Evolutionary conservation across 768 basidiomycete genomes (phyloP), one percentile per base, ranked within the genome.

Genomic region (Myochromella boudieri): DNA sequence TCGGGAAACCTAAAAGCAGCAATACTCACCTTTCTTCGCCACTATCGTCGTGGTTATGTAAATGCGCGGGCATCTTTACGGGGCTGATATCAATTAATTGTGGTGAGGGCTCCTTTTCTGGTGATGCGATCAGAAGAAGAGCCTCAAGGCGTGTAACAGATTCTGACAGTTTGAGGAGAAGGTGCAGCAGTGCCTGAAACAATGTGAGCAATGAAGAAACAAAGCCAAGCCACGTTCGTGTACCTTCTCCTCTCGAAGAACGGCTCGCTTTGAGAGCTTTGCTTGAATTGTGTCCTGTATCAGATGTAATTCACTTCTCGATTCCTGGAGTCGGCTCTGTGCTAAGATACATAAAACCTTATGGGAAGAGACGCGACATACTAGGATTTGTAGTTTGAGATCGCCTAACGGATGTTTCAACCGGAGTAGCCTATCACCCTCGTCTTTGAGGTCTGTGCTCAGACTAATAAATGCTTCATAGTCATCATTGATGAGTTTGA

Each of bases 391-490:
- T 25, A 61, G 59, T 54, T 80, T 81, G 17, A 98, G 63, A 17
- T 70, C 74, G 7, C 60, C 66, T 42, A 99, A 63, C 0, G 95
- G 95, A 20, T 64, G 65, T 54, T 84, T 82, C 47, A 99, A 61
- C 48, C 77, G 71, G 48, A 77, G 74, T 56, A 95, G 63, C 53
- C 91, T 74, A 29, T 75, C 72, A 2, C 89, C 87, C 67, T 97
- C 95, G 34, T 87, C 92, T 54, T 84, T 78, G 53, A 98, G 64
- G 58, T 97, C 93, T 3, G 95, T 94, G 53, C 95, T 95, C 24
- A 99, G 74, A 56, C 90, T 92, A 59, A 98, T 95, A 63, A 98
- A 99, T 11, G 94, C 94, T 64, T 94, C 94, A 60, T 98, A 99
- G 68, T 98, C 97, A 57, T 93, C 87, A 66, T 99, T 98, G 63